These are phyloP conservation scores for Talaromyces trachyspermus DNA, from an alignment of 495 filamentous ascomycete species.

Conservation along the genomic window DNA sequence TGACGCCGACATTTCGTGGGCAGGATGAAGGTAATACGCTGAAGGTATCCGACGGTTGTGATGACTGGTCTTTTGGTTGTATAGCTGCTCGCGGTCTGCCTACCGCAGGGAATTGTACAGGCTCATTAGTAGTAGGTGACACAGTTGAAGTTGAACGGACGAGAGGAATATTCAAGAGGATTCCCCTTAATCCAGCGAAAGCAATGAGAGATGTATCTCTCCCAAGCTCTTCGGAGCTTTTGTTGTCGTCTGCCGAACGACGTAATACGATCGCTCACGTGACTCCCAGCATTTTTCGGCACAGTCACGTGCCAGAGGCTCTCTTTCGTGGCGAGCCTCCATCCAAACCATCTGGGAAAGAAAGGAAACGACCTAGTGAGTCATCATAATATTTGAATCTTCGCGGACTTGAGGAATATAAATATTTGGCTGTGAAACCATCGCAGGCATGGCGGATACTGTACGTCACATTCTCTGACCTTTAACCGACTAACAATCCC, in stretches of 20 bases:
- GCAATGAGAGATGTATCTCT: too few species aligned
- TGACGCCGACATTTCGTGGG: constrained; percentile 2
- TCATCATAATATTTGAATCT: background rate
- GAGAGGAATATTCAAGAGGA: too few species aligned
- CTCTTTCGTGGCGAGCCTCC: constrained; percentile 5
- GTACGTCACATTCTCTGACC: constrained; percentile 46
- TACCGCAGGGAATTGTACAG: constrained; percentile 23
- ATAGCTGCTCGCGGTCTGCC: constrained; percentile 39
- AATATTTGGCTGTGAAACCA: background rate
- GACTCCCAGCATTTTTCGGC: background rate
- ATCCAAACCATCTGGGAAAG: too few species aligned
- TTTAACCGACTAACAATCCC: constrained; percentile 21
- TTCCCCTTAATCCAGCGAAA: too few species aligned
- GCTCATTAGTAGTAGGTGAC: constrained; percentile 16
- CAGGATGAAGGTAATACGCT: too few species aligned
- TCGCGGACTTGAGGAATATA: too few species aligned
- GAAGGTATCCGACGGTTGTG: constrained; percentile 10
- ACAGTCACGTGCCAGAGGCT: background rate
- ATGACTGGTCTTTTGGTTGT: constrained; percentile 4
- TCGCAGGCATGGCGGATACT: constrained; percentile 31
- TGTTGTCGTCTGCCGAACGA: constrained; percentile 4
- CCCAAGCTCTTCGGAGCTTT: too few species aligned
- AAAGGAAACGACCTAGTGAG: too few species aligned
- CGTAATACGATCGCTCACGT: constrained; percentile 1
- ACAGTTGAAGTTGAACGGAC: too few species aligned